Conservation (phyloP, 2,329 filamentous ascomycete species). For the Colletotrichum noveboracense region DNA sequence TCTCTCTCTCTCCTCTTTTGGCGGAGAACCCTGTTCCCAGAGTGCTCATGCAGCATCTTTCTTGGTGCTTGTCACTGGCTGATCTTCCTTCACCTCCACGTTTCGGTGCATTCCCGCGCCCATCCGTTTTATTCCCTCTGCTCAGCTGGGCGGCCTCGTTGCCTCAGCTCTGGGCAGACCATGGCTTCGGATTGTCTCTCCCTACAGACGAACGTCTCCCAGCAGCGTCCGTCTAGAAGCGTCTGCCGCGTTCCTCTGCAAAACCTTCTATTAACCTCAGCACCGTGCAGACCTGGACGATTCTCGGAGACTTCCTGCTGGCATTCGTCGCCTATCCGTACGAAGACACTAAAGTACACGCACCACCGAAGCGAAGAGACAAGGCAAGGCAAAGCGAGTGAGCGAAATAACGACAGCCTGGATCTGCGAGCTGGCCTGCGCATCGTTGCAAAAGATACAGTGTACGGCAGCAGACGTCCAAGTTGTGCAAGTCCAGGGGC, state of each 20-base stretch:
- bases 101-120: not conserved
- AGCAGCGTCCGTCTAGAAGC: not conserved
- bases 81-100: slow-evolving; percentile 7
- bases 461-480: not conserved
- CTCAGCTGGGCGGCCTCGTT: not conserved
- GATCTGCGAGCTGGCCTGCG: slow-evolving; percentile 4
- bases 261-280: slow-evolving; percentile 10
- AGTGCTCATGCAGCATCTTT: not conserved
- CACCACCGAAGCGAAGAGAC: not conserved
- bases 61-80: not conserved
- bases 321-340: not conserved
- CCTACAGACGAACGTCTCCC: not conserved
- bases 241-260: slow-evolving; percentile 3
- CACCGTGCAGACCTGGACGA: not conserved
- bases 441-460: not conserved
- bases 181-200: not conserved
- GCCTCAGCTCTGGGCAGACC: not conserved
- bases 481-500: not conserved
- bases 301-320: not conserved
- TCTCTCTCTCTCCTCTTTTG: slow-evolving; percentile 12
- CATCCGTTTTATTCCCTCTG: not conserved
- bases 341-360: not conserved
- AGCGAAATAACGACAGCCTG: slow-evolving; percentile 18
- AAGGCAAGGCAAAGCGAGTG: not conserved
- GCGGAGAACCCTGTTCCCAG: slow-evolving; percentile 17